Evolutionary conservation across 129 eudicot species (phyloP).

Genomic region (Flaveria robusta): DNA sequence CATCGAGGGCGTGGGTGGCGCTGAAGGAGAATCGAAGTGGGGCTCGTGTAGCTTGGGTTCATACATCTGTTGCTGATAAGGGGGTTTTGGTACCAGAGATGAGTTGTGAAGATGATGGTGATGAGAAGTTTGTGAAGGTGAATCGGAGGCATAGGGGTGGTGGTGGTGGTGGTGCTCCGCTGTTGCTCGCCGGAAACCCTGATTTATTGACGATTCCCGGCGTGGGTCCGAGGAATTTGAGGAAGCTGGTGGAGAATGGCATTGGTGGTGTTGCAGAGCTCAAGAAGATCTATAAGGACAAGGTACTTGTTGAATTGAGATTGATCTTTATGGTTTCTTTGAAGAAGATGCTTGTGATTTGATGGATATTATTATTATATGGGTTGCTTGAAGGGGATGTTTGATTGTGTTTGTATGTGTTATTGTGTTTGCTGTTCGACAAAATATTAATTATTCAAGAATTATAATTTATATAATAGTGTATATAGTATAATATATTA

Average conservation of each 20-base stretch:
- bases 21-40: constrained; percentile 44
- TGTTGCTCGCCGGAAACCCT: constrained; percentile 38
- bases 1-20: constrained; percentile 50
- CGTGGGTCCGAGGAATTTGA: constrained; percentile 90
- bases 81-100: constrained; percentile 21
- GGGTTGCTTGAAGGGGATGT: background rate
- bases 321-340: too few relatives aligned
- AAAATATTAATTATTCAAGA: background rate
- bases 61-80: constrained; percentile 33
- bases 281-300: constrained; percentile 73
- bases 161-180: constrained; percentile 31
- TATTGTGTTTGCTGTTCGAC: background rate
- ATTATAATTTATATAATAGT: too few relatives aligned
- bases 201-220: constrained; percentile 93
- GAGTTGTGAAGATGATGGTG: constrained; percentile 24
- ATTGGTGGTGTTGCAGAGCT: constrained; percentile 84
- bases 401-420: background rate
- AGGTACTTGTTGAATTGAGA: constrained; percentile 27
- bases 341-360: background rate
- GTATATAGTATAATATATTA: background rate
- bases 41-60: constrained; percentile 49
- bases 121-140: constrained; percentile 43
- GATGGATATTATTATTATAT: constrained; percentile 6
- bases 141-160: constrained; percentile 57
- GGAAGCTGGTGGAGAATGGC: constrained; percentile 81